A percentile compares a stretch with the other conserved stretches of the same genome.
Conservation (phyloP, 768 basidiomycete species). For the Pleurotus djamor region DNA sequence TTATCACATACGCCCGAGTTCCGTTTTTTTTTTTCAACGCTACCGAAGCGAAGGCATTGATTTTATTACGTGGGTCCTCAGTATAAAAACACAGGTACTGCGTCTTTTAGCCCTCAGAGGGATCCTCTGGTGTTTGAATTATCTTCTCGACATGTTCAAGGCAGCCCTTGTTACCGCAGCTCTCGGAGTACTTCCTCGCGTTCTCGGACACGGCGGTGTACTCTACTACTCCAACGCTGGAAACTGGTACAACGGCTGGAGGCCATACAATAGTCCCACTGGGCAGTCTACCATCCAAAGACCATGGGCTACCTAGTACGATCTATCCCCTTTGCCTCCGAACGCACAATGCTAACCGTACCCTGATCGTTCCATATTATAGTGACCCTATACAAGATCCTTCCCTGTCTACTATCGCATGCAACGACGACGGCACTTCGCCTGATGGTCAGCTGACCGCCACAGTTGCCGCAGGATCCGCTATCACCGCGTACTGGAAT, state of each 20-base stretch:
- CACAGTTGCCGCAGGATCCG: constrained; percentile 35
- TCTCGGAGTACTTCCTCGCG: constrained; percentile 26
- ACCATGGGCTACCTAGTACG: constrained; percentile 44
- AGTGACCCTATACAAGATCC: constrained; percentile 41
- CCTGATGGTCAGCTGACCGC: constrained; percentile 40
- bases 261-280: constrained; percentile 37
- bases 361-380: neutral
- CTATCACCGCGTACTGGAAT: constrained; percentile 45
- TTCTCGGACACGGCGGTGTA: constrained; percentile 42
- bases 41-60: neutral
- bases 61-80: too few relatives aligned
- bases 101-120: too few relatives aligned
- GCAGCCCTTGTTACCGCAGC: constrained; percentile 21
- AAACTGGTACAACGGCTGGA: constrained; percentile 37
- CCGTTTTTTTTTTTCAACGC: neutral
- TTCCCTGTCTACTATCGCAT: constrained; percentile 34
- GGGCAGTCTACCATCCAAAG: constrained; percentile 41
- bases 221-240: constrained; percentile 35
- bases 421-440: constrained; percentile 42
- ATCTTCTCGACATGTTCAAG: constrained; percentile 17
- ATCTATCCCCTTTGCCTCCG: neutral
- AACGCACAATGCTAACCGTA: neutral
- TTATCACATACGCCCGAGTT: too few relatives aligned
- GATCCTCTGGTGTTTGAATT: too few relatives aligned
- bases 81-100: too few relatives aligned